A percentile compares a stretch with the other conserved stretches of the same genome.
These are phyloP conservation scores for Pichia sp. DNA, from an alignment of 1,139 yeast species.

Conservation along the genomic window DNA sequence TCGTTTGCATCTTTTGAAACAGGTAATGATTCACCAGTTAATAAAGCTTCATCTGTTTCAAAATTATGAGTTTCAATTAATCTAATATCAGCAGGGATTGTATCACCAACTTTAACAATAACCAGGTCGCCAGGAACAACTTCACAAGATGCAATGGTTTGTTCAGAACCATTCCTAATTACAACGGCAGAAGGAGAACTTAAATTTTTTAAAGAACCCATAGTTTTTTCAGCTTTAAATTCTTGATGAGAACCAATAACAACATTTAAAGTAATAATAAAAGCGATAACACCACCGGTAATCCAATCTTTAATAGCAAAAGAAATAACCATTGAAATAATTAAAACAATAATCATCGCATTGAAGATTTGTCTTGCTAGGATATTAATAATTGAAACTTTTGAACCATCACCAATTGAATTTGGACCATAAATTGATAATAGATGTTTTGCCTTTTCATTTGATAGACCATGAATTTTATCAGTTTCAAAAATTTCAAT, in stretches of 20 bases:
- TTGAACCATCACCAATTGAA: slow-evolving; percentile 49
- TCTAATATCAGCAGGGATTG: slow-evolving; percentile 72
- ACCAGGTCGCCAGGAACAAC: slow-evolving; percentile 77
- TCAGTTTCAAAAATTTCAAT: slow-evolving; percentile 36
- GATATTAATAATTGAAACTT: slow-evolving; percentile 52
- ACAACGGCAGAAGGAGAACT: slow-evolving; percentile 72
- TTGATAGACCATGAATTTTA: slow-evolving; percentile 42
- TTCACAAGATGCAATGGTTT: slow-evolving; percentile 56
- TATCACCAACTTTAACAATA: slow-evolving; percentile 64
- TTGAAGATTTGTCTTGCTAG: slow-evolving; percentile 66
- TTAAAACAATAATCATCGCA: slow-evolving; percentile 72
- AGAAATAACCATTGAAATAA: slow-evolving; percentile 70
- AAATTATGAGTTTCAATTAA: slow-evolving; percentile 56
- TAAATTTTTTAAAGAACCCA: slow-evolving; percentile 66
- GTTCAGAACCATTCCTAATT: slow-evolving; percentile 55
- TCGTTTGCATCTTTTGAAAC: slow-evolving; percentile 48
- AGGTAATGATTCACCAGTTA: slow-evolving; percentile 79
- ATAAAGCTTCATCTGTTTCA: slow-evolving; percentile 74
- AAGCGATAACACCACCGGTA: slow-evolving; percentile 76
- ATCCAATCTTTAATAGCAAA: slow-evolving; percentile 75
- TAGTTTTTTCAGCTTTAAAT: slow-evolving; percentile 60
- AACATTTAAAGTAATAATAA: slow-evolving; percentile 61
- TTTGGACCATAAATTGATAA: slow-evolving; percentile 48
- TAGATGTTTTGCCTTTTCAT: slow-evolving; percentile 32
- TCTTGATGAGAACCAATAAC: slow-evolving; percentile 61